These are phyloP conservation scores for Glycine tomentella DNA, from an alignment of 306 rosid species.

Conservation along the genomic window DNA sequence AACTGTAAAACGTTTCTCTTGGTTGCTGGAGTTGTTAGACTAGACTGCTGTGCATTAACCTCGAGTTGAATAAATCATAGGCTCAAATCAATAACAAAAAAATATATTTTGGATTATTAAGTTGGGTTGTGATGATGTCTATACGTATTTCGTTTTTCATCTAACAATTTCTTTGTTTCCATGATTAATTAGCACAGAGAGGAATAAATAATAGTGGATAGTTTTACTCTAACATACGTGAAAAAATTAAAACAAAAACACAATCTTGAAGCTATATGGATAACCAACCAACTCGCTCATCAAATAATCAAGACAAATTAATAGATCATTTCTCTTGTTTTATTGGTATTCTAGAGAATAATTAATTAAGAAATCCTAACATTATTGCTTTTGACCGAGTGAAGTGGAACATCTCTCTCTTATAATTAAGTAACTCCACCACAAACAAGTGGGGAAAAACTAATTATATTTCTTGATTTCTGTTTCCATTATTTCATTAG, in stretches of 20 bases:
- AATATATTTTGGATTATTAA: slow-evolving; percentile 10
- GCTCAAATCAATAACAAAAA: slow-evolving; percentile 6
- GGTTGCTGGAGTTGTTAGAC: slow-evolving; percentile 48
- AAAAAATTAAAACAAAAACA: slow-evolving; percentile 23
- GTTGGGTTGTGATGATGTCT: slow-evolving; percentile 24
- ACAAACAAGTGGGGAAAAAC: slow-evolving; percentile 48
- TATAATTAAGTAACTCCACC: slow-evolving; percentile 45
- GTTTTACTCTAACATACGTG: slow-evolving; percentile 20
- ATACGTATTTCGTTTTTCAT: slow-evolving; percentile 3
- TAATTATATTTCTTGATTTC: slow-evolving; percentile 42
- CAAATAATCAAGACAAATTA: slow-evolving; percentile 35
- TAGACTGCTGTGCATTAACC: slow-evolving; percentile 50
- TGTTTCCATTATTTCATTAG: slow-evolving; percentile 41
- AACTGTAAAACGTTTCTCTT: slow-evolving; percentile 46
- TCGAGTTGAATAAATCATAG: slow-evolving; percentile 44
- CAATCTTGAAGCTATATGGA: slow-evolving; percentile 35
- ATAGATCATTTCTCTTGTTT: slow-evolving; percentile 40
- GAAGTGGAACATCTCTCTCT: slow-evolving; percentile 40
- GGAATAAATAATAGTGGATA: not conserved
- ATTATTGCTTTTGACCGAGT: slow-evolving; percentile 55
- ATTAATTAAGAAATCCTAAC: slow-evolving; percentile 46
- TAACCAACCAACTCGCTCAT: slow-evolving; percentile 29
- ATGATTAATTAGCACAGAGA: slow-evolving; percentile 25
- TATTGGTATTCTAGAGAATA: slow-evolving; percentile 45
- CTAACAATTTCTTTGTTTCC: slow-evolving; percentile 23